Conservation (phyloP, 768 basidiomycete species). For the Dendrothele bispora region DNA sequence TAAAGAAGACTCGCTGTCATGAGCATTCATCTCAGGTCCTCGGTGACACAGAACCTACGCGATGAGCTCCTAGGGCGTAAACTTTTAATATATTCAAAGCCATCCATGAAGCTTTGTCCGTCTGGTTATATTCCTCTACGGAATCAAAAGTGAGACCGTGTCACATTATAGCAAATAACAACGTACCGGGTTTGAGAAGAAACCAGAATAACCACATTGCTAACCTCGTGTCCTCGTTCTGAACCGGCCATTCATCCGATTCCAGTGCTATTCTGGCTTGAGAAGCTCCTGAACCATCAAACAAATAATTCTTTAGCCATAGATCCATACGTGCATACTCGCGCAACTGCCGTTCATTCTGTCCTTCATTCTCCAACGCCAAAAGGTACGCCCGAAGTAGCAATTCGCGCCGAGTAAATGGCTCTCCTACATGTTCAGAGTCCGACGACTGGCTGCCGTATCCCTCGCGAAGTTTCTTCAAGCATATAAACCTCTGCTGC, state of each 20-base stretch:
- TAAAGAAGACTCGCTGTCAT: no score
- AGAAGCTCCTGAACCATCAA: conserved; percentile 59
- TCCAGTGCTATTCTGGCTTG: conserved; percentile 39
- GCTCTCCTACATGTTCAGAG: conserved; percentile 18
- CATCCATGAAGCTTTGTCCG: conserved; percentile 39
- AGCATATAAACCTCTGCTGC: conserved; percentile 52
- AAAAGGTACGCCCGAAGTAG: conserved; percentile 73
- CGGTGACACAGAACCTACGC: conserved; percentile 36
- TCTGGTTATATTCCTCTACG: conserved; percentile 50
- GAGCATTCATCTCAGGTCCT: conserved; percentile 6
- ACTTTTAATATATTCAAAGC: conserved; percentile 55
- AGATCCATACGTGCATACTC: conserved; percentile 60
- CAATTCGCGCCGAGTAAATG: conserved; percentile 21
- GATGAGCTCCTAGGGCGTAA: conserved; percentile 68
- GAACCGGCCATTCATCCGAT: conserved; percentile 56
- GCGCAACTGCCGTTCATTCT: conserved; percentile 69
- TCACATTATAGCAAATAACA: neutral
- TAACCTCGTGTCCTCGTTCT: conserved; percentile 50
- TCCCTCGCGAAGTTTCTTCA: conserved; percentile 56
- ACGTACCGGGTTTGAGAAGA: conserved; percentile 59
- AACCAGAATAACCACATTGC: conserved; percentile 86
- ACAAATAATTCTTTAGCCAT: conserved; percentile 72
- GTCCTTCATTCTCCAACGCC: conserved; percentile 80
- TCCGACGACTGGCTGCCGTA: conserved; percentile 33
- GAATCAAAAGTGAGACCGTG: conserved; percentile 2